phyloP scores from a whole-genome alignment of 371 early-diverging fungal genomes.

The Zychaea mexicana region DNA sequence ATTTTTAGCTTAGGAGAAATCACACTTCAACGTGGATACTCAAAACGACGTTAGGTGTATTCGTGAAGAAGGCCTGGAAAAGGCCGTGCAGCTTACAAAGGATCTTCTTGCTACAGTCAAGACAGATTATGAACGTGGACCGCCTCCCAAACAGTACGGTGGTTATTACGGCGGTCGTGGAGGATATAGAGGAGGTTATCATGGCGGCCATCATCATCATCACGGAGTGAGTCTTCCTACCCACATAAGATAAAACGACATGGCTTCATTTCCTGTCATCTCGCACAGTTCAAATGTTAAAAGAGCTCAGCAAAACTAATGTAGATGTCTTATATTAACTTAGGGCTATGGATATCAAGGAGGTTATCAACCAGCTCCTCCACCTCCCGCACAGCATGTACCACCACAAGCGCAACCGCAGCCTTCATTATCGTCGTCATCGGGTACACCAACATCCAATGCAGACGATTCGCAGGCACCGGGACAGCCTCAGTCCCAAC shows the following conservation, averaged over 20 bases:
- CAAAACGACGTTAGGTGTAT: conserved; percentile 48
- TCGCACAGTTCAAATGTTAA: too few species aligned
- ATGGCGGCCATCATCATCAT: too few species aligned
- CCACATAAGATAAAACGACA: too few species aligned
- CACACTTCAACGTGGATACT: too few species aligned
- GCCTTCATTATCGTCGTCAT: neutral
- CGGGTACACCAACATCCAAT: neutral
- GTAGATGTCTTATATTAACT: too few species aligned
- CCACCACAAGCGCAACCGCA: neutral
- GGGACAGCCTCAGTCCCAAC: neutral
- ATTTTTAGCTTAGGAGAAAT: too few species aligned
- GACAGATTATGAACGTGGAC: conserved; percentile 65
- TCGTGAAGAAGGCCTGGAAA: conserved; percentile 68
- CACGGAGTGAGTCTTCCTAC: too few species aligned
- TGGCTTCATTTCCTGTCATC: too few species aligned
- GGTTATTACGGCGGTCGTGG: conserved; percentile 33
- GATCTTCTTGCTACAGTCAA: conserved; percentile 81
- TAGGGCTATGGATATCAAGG: conserved; percentile 1
- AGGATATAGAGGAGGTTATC: conserved; percentile 24
- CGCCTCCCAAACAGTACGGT: neutral
- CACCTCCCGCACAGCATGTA: neutral
- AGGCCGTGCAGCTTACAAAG: conserved; percentile 69
- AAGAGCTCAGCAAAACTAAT: too few species aligned
- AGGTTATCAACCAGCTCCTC: neutral
- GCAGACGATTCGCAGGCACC: neutral